These are phyloP conservation scores for Solanum peruvianum DNA, from an alignment of 257 asterid species.

Conservation along the genomic window DNA sequence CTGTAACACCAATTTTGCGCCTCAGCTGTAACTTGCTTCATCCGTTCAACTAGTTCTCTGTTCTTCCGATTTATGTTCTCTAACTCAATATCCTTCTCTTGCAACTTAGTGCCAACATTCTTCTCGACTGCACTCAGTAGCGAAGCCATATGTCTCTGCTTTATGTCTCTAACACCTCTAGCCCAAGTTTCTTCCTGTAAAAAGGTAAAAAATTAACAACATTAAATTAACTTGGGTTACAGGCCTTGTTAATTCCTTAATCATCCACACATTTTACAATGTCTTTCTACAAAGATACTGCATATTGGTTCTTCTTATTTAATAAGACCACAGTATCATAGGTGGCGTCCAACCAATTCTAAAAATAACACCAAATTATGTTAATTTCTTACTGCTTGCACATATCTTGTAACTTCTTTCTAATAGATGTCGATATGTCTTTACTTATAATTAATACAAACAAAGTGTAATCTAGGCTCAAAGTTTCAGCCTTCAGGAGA, in stretches of 20 bases:
- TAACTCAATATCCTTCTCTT: conserved; percentile 55
- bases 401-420: not conserved
- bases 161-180: conserved; percentile 52
- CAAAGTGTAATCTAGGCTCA: not conserved
- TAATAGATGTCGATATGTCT: not conserved
- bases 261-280: not conserved
- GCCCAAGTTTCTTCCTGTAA: conserved; percentile 54
- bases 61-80: conserved; percentile 49
- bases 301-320: not conserved
- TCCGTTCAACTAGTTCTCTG: conserved; percentile 55
- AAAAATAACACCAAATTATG: not conserved
- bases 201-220: not conserved
- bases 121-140: conserved; percentile 42
- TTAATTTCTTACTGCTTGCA: not conserved
- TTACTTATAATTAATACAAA: not conserved
- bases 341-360: not conserved
- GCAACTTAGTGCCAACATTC: conserved; percentile 32
- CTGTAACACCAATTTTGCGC: conserved; percentile 79
- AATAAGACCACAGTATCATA: not conserved
- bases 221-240: not conserved
- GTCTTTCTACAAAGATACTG: not conserved
- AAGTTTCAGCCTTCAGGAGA: not conserved
- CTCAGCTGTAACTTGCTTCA: conserved; percentile 55
- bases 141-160: conserved; percentile 65
- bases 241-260: not conserved